phyloP scores from a whole-genome alignment of 2,329 filamentous ascomycete genomes.

The Fusarium sp. region DNA sequence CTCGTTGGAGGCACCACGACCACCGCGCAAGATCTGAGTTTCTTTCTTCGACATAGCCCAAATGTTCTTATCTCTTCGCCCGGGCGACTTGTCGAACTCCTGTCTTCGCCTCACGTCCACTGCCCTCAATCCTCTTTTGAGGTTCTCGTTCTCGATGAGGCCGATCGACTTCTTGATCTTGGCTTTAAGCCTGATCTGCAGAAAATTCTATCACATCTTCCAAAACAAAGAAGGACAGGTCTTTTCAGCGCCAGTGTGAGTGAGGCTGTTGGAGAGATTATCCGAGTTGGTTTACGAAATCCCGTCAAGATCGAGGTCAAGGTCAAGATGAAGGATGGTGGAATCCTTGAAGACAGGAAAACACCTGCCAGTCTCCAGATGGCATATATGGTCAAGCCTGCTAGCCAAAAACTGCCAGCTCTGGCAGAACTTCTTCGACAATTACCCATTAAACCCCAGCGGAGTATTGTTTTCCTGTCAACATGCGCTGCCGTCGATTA shows the following conservation, averaged over 20 bases:
- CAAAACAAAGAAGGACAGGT: conserved; percentile 92
- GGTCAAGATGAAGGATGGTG: conserved; percentile 78
- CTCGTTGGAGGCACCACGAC: conserved; percentile 84
- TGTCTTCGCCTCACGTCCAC: conserved; percentile 87
- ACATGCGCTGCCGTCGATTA: conserved; percentile 97
- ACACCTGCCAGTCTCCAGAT: conserved; percentile 95
- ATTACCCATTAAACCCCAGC: conserved; percentile 79
- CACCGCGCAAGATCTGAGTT: conserved; percentile 85
- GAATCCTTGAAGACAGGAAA: conserved; percentile 78
- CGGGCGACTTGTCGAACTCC: conserved; percentile 86
- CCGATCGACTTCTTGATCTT: conserved; percentile 89
- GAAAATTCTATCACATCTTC: conserved; percentile 82
- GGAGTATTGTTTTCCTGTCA: conserved; percentile 90
- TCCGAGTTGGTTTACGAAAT: conserved; percentile 90
- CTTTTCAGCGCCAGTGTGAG: conserved; percentile 96
- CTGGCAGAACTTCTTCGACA: conserved; percentile 75
- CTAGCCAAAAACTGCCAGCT: conserved; percentile 83
- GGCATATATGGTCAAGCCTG: conserved; percentile 80
- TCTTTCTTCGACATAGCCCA: conserved; percentile 84
- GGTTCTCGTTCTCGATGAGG: conserved; percentile 91
- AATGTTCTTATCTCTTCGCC: conserved; percentile 93
- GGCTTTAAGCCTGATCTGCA: conserved; percentile 94
- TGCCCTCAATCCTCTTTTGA: conserved; percentile 91
- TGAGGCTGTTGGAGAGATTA: conserved; percentile 92
- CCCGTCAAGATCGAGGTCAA: conserved; percentile 95